phyloP scores from a whole-genome alignment of 169 alveolate species.

The Babesia ovis region DNA sequence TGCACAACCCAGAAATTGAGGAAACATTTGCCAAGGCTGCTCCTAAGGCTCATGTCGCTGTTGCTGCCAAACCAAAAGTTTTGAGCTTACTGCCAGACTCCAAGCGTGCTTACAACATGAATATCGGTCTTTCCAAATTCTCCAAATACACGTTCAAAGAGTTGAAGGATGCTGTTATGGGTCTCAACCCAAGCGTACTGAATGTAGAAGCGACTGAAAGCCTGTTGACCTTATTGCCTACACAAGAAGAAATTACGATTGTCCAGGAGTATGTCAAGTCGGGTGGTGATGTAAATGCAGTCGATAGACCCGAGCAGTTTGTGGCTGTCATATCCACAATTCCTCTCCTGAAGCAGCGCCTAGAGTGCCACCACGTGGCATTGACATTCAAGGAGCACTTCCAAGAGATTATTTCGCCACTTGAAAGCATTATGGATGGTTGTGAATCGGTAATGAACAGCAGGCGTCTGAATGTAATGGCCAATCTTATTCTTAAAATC shows the following conservation, averaged over 20 bases:
- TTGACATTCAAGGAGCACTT: conserved; percentile 81
- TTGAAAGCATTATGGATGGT: conserved; percentile 75
- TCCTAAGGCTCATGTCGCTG: conserved; percentile 56
- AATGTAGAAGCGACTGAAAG: conserved; percentile 87
- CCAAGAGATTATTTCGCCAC: conserved; percentile 79
- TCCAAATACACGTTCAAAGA: conserved; percentile 86
- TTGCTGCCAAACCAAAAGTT: conserved; percentile 46
- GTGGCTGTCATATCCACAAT: conserved; percentile 87
- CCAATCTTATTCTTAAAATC: conserved; percentile 80
- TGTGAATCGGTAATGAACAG: conserved; percentile 80
- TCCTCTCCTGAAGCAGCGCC: conserved; percentile 83
- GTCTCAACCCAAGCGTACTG: conserved; percentile 80
- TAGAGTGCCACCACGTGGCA: conserved; percentile 84
- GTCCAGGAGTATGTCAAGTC: conserved; percentile 82
- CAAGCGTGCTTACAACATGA: conserved; percentile 89
- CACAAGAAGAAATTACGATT: conserved; percentile 83
- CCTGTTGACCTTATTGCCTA: conserved; percentile 81
- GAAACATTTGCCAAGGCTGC: conserved; percentile 76
- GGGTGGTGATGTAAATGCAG: conserved; percentile 84
- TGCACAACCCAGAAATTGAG: conserved; percentile 80
- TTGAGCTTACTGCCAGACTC: conserved; percentile 87
- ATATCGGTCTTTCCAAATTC: conserved; percentile 87
- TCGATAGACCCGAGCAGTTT: conserved; percentile 89
- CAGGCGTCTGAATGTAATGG: conserved; percentile 74
- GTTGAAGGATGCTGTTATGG: conserved; percentile 85